These are phyloP conservation scores for Priceomyces carsonii DNA, from an alignment of 805 yeast genomes.

Conservation along the genomic window DNA sequence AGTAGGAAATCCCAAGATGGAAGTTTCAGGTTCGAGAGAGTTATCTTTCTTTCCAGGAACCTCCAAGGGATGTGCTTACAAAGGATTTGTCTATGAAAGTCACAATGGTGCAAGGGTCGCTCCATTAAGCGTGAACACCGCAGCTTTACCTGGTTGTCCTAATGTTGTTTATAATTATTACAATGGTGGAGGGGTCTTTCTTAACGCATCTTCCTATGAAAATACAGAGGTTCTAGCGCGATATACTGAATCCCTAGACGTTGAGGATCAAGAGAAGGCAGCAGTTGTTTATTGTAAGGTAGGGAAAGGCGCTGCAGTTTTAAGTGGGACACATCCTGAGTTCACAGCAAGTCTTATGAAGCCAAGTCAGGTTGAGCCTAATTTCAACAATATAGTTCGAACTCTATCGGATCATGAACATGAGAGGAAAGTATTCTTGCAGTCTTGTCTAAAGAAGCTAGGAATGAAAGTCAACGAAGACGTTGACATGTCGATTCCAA, in stretches of 20 bases:
- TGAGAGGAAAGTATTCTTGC: constrained; percentile 56
- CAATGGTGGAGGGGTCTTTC: constrained; percentile 90
- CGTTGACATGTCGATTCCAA: constrained; percentile 52
- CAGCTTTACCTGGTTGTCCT: constrained; percentile 26
- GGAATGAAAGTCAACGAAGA: constrained; percentile 70
- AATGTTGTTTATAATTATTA: constrained; percentile 49
- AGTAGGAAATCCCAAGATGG: constrained; percentile 65
- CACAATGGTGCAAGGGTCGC: constrained; percentile 76
- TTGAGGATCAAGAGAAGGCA: constrained; percentile 49
- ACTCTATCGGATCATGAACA: constrained; percentile 44
- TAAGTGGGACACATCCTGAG: constrained; percentile 91
- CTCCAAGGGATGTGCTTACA: constrained; percentile 77
- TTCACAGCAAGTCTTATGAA: constrained; percentile 58
- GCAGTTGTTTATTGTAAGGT: constrained; percentile 70
- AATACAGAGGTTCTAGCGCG: constrained; percentile 74
- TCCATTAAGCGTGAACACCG: constrained; percentile 38
- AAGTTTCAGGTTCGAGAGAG: constrained; percentile 85
- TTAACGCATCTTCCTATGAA: constrained; percentile 61
- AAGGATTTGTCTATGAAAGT: constrained; percentile 77
- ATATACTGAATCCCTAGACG: constrained; percentile 58
- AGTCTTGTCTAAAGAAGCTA: constrained; percentile 53
- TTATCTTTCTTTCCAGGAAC: constrained; percentile 79
- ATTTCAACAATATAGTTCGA: constrained; percentile 29
- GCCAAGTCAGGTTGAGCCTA: constrained; percentile 28
- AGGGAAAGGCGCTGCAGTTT: constrained; percentile 74